These are phyloP conservation scores for Excoecaria agallocha DNA, from an alignment of 345 rosid genomes.

Conservation along the genomic window DNA sequence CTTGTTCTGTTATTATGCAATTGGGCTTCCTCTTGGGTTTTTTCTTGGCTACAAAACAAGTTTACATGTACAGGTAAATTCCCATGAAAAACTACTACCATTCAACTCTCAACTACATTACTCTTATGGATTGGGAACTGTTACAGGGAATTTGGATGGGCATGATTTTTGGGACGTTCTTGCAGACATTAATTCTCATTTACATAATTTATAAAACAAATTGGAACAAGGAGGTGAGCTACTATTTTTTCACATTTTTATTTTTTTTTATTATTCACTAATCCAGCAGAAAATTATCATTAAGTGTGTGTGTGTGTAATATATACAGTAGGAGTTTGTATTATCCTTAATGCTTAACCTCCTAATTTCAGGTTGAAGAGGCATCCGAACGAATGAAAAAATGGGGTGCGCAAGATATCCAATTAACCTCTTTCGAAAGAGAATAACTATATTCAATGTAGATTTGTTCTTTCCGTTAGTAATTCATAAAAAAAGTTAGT, in stretches of 20 bases:
- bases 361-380: no score
- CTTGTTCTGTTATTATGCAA: conserved; percentile 64
- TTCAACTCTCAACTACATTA: background rate
- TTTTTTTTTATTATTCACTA: no score
- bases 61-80: conserved; percentile 64
- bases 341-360: no score
- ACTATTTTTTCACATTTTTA: no score
- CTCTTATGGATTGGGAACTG: background rate
- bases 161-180: conserved; percentile 77
- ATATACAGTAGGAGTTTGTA: no score
- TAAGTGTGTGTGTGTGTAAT: no score
- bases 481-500: background rate
- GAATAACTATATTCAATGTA: background rate
- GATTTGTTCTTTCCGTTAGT: background rate
- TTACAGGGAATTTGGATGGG: conserved; percentile 93
- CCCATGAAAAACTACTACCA: no score
- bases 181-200: conserved; percentile 76
- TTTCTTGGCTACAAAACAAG: conserved; percentile 66
- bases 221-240: conserved; percentile 92
- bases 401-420: conserved; percentile 34
- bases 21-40: conserved; percentile 85
- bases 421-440: background rate
- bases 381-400: conserved; percentile 65
- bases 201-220: conserved; percentile 60
- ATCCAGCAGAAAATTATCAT: no score